Conservation (phyloP, 495 filamentous ascomycete species). For the Pseudomonodictys pantanalensis region DNA sequence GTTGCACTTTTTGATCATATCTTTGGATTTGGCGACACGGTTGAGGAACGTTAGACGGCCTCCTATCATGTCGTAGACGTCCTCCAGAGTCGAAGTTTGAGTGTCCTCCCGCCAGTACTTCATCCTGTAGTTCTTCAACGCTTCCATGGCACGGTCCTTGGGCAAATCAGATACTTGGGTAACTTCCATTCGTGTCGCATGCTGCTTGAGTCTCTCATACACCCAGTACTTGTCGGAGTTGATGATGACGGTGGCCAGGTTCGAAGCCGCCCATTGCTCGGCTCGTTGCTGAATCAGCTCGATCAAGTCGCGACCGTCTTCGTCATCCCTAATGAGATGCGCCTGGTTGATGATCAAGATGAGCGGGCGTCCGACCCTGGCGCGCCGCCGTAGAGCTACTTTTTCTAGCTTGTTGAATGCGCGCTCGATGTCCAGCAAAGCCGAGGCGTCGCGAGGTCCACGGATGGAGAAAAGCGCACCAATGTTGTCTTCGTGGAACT, state of each 20-base stretch:
- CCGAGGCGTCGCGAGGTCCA: slow-evolving; percentile 85
- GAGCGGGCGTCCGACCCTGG: slow-evolving; percentile 61
- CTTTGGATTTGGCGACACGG: slow-evolving; percentile 72
- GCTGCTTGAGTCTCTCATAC: slow-evolving; percentile 86
- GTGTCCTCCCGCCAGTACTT: slow-evolving; percentile 64
- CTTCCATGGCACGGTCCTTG: slow-evolving; percentile 69
- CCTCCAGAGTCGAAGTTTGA: slow-evolving; percentile 55
- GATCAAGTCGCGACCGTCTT: slow-evolving; percentile 83
- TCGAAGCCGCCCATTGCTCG: slow-evolving; percentile 90
- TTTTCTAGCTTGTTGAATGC: slow-evolving; percentile 98
- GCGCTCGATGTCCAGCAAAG: slow-evolving; percentile 88
- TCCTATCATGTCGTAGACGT: slow-evolving; percentile 81
- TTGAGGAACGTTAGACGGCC: slow-evolving; percentile 83
- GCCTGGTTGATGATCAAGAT: slow-evolving; percentile 88
- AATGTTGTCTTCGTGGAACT: slow-evolving; percentile 90
- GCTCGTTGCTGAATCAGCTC: slow-evolving; percentile 95
- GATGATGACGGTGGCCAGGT: slow-evolving; percentile 83
- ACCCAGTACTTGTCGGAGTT: slow-evolving; percentile 98
- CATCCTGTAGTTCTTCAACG: slow-evolving; percentile 69
- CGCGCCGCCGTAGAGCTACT: slow-evolving; percentile 66
- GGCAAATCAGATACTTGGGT: slow-evolving; percentile 77
- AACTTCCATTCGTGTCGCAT: slow-evolving; percentile 89
- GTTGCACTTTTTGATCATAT: slow-evolving; percentile 76
- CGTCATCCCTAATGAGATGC: slow-evolving; percentile 85
- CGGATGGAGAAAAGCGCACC: slow-evolving; percentile 91